Base-by-base conservation (phyloP, 1,284 basidiomycete genomes). In the Puccinia polysora region DNA sequence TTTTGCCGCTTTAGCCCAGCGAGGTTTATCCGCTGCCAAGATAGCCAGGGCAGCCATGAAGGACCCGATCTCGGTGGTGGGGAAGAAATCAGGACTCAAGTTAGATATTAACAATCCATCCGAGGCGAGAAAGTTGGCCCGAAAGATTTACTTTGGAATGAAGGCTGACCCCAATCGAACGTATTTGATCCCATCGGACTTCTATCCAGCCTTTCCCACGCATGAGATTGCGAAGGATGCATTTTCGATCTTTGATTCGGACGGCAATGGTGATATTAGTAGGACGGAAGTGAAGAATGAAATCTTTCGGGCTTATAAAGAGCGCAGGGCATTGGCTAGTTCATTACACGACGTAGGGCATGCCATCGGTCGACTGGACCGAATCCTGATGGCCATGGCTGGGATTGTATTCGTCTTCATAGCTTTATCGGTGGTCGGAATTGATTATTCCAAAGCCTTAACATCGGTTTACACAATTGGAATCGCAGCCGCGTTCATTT, bases 261-360 rank as follows among this genome's bases (percentile, higher is more conserved):
- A 75, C 58, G 74, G 89, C 90, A 89, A 90, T 75, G 88, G 88
- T 20, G 89, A 91, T 78, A 83, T 90, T 69, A 86, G 87, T n/a
- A 84, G 86, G 65, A 82, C 84, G 36, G 89, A 91, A 80, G 85
- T 91, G 78, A 90, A 90, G 81, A 83, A 84, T 53, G 84, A 84
- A 32, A 79, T 90, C 32, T 80, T 90, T 74, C 85, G 84, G 77
- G 83, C 87, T n/a, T 89, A 89, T 82, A 88, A 86, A 77, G 88
- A 89, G 78, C 85, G 88, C 23, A 59, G 59, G 15, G 58, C 68
- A 18, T 38, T 65, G 18, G 40, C 68, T 0, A 40, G 40, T 25
- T 47, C 45, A 7, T 32, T 50, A 18, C 64, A 85, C 67, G 88
- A 89, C 77, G 87, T 88, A 38, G 82, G 85, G 14, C 82, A 81